A percentile compares a stretch with the other conserved stretches of the same genome.
Evolutionary conservation across 352 stramenopile genomes (phyloP).

Genomic region (Saprolegnia parasitica): DNA sequence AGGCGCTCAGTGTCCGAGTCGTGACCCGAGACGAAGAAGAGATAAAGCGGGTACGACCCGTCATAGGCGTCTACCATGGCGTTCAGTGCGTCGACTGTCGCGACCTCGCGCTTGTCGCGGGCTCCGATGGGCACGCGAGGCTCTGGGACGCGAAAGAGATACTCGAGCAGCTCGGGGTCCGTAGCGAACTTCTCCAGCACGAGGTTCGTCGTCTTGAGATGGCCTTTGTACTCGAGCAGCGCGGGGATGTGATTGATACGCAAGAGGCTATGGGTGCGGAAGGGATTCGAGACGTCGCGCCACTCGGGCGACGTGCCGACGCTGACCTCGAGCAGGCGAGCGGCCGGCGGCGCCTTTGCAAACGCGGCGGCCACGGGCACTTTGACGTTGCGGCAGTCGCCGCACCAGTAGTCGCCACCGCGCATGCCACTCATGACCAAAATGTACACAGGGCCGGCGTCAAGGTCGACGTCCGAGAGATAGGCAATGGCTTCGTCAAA

Average conservation of each 20-base stretch:
- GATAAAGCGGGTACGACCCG: slow-evolving; percentile 63
- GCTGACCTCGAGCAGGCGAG: slow-evolving; percentile 64
- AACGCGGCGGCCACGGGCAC: slow-evolving; percentile 55
- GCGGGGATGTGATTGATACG: slow-evolving; percentile 79
- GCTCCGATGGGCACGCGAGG: slow-evolving; percentile 30
- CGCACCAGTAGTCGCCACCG: slow-evolving; percentile 75
- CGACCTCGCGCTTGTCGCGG: slow-evolving; percentile 37
- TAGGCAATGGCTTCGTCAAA: slow-evolving; percentile 9
- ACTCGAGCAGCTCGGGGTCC: slow-evolving; percentile 61
- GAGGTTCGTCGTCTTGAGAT: slow-evolving; percentile 61
- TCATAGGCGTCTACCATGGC: slow-evolving; percentile 56
- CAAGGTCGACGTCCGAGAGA: slow-evolving; percentile 35
- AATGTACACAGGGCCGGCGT: slow-evolving; percentile 62
- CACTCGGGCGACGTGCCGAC: slow-evolving; percentile 51
- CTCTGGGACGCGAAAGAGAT: slow-evolving; percentile 54
- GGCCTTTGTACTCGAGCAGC: slow-evolving; percentile 71
- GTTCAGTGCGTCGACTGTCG: slow-evolving; percentile 37
- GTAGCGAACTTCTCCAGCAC: slow-evolving; percentile 64
- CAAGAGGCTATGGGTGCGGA: slow-evolving; percentile 74
- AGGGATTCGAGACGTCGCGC: slow-evolving; percentile 69
- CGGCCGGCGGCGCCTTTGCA: slow-evolving; percentile 50
- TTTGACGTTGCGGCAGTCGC: slow-evolving; percentile 57
- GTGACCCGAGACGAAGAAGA: slow-evolving; percentile 70
- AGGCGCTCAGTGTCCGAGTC: slow-evolving; percentile 70
- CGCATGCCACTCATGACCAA: slow-evolving; percentile 73